Evolutionary conservation across 306 rosid species (phyloP), one percentile per base, ranked within the genome.

Genomic region (Luffa aegyptiaca): DNA sequence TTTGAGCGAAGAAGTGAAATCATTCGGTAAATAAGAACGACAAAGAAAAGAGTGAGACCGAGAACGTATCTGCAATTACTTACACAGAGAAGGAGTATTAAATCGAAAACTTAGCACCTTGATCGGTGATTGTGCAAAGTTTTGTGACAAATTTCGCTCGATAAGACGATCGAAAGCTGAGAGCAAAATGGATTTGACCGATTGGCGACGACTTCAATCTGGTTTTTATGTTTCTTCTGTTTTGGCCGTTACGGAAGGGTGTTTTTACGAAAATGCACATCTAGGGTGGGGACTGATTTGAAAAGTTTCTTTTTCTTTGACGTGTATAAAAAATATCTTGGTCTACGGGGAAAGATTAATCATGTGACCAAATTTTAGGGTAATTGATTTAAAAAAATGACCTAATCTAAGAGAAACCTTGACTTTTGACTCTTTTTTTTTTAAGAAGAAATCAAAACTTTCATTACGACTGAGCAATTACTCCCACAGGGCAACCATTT

Each of bases 161-260:
- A 44, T 20, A 20, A 4, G 75, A 69, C 20, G 51, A 42, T 69
- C 36, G 35, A 41, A 68, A 4, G 3, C 17, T 8, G 6, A 20
- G 51, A 68, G 33, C 8, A 4, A 39, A 65, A 69, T 41, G 17
- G 36, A 44, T 44, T n/a, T 69, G 75, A 69, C 75, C 14, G 17
- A n/a, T 69, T 20, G 5, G 75, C 53, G 75, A 44, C 5, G 75
- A 42, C 53, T 44, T 66, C 73, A 66, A 16, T n/a, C 36, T 42
- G 4, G 52, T 2, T 69, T 42, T 36, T 64, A 64, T 39, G 73
- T 18, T 42, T 62, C 35, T 3, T 69, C 75, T 10, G 75, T 69
- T 69, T 69, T 69, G 75, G 75, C 53, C 53, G 75, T 69, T 69
- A 69, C 10, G 18, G 75, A 69, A 69, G 10, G 18, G 75, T 42